Base-by-base conservation (phyloP, 768 basidiomycete genomes). In the Mycena leptocephala region DNA sequence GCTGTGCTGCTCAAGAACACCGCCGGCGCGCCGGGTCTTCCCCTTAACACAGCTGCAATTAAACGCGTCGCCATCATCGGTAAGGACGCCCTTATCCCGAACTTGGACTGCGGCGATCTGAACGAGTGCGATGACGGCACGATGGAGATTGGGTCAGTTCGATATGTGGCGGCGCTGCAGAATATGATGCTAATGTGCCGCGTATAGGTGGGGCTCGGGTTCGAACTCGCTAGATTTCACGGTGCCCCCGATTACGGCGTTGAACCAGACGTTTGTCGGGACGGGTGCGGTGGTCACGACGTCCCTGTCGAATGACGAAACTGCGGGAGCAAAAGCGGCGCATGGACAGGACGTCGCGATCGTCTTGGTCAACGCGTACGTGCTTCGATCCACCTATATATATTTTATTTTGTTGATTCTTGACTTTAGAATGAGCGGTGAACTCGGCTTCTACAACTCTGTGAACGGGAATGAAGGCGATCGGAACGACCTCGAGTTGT, bases 1-100 rank as follows among this genome's bases (percentile, higher is more conserved):
- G 91, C 92, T 1, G 93, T 95, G 24, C 82, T 95, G 39, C 86
- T 95, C 16, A 95, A 95, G 85, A 95, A 95, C 81, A 85, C 87
- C 43, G 82, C 89, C 76, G 86, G 85, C 8, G 79, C 83, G 22
- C 83, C 86, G 5, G 89, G 89, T 0, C 78, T 90, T 18, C 90
- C 90, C 6, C 78, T 88, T 2, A 80, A 88, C n/a, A 83, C 85
- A 18, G 84, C 89, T 41, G 87, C 87, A 24, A 90, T 91, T 39
- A 90, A 90, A 41, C 88, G 89, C 0, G 88, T 92, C 5, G 93
- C 92, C 2, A 88, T 94, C 20, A 82, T 94, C 61, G 90, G 93
- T 18, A 89, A 92, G 78, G 93, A 88, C 86, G 93, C 87, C 56
- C 86, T 81, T 85, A 87, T 87, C 84, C 92, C 84, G 75, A 91